Base-by-base conservation (phyloP, 2,329 filamentous ascomycete genomes). In the Purpureocillium lavendulum region DNA sequence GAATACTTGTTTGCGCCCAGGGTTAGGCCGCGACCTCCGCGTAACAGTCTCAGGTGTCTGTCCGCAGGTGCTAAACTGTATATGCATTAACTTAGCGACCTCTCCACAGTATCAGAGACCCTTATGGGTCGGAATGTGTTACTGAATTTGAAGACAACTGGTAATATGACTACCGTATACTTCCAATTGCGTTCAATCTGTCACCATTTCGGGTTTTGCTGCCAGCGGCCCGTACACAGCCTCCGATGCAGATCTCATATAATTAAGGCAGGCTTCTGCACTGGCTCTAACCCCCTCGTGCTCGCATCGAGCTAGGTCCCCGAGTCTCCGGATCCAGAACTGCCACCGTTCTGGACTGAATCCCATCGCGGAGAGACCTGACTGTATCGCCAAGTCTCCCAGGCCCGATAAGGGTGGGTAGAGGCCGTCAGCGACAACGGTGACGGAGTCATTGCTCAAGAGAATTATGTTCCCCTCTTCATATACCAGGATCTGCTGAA, bases 241-340 rank as follows among this genome's bases (percentile, higher is more conserved):
- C 16, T 36, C 35, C 35, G 24, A 30, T 7, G 35, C 35, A 36
- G 10, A 13, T 9, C 16, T 29, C 35, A 36, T 36, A 16, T 7
- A 13, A 13, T 29, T 14, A 13, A 36, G 35, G 16, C 35, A 36
- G 9, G 4, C 26, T 16, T 36, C 10, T 4, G 35, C 35, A 30
- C 35, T 36, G 11, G 14, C 29, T 21, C n/a, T 24, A 30, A 36
- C 16, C 14, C 9, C 29, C 9, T 29, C 35, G 9, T 29, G n/a
- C 18, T 34, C 37, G 37, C 37, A 39, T 10, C 18, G 17, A 39
- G 17, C 18, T 21, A 39, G n/a, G 18, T 34, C 14, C 30, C 33
- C 30, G 13, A 39, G 37, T 21, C 37, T 39, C 31, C 33, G 37
- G 18, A 39, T 33, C 37, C 37, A 39, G 21, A 39, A 39, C 11